phyloP scores from a whole-genome alignment of 2,329 filamentous ascomycete species.

The Biscogniauxia mediterranea region DNA sequence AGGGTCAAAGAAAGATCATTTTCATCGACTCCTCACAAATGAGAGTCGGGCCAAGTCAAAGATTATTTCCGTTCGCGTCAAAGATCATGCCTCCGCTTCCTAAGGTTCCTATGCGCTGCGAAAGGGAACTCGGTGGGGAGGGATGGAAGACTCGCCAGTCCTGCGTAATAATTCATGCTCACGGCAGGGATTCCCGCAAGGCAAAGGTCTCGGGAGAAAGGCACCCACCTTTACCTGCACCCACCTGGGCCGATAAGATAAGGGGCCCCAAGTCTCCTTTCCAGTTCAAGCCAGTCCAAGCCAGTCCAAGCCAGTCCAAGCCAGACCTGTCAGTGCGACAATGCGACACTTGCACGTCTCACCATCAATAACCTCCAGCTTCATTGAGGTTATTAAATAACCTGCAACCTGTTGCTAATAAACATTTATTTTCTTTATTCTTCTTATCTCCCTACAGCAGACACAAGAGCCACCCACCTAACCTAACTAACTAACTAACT shows the following conservation, averaged over 20 bases:
- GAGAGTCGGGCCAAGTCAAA: not conserved
- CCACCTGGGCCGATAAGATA: conserved; percentile 6
- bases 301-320: too few species aligned
- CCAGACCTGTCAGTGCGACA: too few species aligned
- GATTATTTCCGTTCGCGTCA: not conserved
- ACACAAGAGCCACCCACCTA: too few species aligned
- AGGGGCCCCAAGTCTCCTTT: not conserved
- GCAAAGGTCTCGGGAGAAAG: not conserved
- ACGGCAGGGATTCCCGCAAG: not conserved
- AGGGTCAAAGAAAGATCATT: not conserved
- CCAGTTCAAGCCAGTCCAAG: too few species aligned
- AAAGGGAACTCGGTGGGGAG: not conserved
- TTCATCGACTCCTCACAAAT: not conserved
- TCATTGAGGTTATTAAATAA: too few species aligned
- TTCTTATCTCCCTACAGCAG: too few species aligned
- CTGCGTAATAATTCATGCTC: not conserved
- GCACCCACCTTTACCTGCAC: not conserved
- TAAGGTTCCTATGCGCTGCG: not conserved
- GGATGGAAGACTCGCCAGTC: not conserved
- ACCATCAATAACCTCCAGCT: too few species aligned
- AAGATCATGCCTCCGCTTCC: not conserved
- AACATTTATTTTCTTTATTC: not conserved
- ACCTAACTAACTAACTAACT: too few species aligned
- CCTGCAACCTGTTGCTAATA: too few species aligned
- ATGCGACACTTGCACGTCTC: not conserved